A percentile compares a stretch with the other conserved stretches of the same genome.
These are phyloP conservation scores for Penicillium bovifimosum DNA, from an alignment of 495 filamentous ascomycete genomes.

Conservation along the genomic window DNA sequence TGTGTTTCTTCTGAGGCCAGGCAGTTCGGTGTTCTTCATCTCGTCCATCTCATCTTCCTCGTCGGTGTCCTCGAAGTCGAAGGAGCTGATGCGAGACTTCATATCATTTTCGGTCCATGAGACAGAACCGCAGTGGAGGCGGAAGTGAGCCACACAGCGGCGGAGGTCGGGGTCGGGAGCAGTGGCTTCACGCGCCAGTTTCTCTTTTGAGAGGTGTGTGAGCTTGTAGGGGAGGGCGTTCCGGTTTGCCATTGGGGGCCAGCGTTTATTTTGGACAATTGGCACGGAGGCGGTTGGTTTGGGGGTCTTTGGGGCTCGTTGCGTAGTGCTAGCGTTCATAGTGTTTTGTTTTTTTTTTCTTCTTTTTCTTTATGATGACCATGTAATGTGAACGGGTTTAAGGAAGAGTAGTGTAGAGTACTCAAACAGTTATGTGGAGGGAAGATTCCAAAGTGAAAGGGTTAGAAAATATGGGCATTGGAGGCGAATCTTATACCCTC, in stretches of 20 bases:
- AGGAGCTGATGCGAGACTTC: constrained; percentile 39
- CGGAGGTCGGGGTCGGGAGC: constrained; percentile 39
- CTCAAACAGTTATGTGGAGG: neutral
- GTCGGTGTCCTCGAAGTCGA: constrained; percentile 37
- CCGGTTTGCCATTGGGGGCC: constrained; percentile 41
- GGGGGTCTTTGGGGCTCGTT: constrained; percentile 15
- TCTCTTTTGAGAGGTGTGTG: constrained; percentile 40
- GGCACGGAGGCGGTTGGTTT: constrained; percentile 16
- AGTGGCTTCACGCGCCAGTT: constrained; percentile 38
- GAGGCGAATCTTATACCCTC: constrained; percentile 15
- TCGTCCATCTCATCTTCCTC: constrained; percentile 31
- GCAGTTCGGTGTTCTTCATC: constrained; percentile 3
- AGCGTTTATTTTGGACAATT: constrained; percentile 31
- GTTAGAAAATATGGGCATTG: neutral
- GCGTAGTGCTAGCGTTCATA: constrained; percentile 16
- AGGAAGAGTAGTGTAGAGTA: neutral
- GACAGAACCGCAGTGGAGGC: constrained; percentile 35
- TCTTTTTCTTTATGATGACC: neutral
- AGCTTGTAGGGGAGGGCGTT: constrained; percentile 39
- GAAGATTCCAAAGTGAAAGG: neutral
- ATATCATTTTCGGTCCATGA: constrained; percentile 40
- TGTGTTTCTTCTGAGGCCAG: neutral
- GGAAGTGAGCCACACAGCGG: constrained; percentile 40
- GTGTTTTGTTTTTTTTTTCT: neutral
- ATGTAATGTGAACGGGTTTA: neutral